phyloP scores from a whole-genome alignment of 2,329 filamentous ascomycete genomes.

The Colletotrichum plurivorum region DNA sequence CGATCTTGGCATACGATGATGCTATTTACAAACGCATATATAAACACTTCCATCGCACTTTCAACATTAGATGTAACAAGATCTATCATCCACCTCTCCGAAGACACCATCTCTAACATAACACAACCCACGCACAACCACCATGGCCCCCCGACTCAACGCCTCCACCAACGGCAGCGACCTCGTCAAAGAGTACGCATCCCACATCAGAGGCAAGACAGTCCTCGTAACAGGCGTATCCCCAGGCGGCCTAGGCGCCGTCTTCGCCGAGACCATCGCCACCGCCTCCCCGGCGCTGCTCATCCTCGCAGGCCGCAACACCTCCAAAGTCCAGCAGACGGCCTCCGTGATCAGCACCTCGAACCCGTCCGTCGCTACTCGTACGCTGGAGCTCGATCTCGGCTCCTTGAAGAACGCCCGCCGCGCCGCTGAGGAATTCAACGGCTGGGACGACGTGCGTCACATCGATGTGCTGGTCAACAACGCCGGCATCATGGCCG shows the following conservation, averaged over 20 bases:
- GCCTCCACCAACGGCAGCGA: slow-evolving; percentile 44
- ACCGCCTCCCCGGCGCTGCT: slow-evolving; percentile 56
- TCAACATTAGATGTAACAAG: neutral
- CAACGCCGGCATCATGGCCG: slow-evolving; percentile 59
- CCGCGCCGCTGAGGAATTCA: slow-evolving; percentile 53
- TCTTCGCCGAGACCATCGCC: slow-evolving; percentile 55
- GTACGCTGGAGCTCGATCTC: slow-evolving; percentile 55
- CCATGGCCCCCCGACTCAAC: slow-evolving; percentile 20
- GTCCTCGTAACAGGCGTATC: slow-evolving; percentile 61
- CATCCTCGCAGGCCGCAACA: slow-evolving; percentile 61
- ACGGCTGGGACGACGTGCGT: slow-evolving; percentile 49
- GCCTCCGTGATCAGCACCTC: slow-evolving; percentile 51
- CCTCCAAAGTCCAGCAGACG: slow-evolving; percentile 55
- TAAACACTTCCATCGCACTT: too few relatives aligned
- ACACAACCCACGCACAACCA: neutral
- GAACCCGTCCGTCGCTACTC: slow-evolving; percentile 51
- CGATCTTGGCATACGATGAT: too few relatives aligned
- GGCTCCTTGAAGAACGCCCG: slow-evolving; percentile 56
- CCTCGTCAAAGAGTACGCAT: slow-evolving; percentile 47
- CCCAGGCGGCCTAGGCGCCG: slow-evolving; percentile 54
- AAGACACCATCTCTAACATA: neutral
- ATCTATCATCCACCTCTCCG: neutral
- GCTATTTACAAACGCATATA: too few relatives aligned
- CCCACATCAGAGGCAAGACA: slow-evolving; percentile 52
- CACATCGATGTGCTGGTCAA: slow-evolving; percentile 59